Base-by-base conservation (phyloP, 495 filamentous ascomycete species). In the Xylaria intraflava region DNA sequence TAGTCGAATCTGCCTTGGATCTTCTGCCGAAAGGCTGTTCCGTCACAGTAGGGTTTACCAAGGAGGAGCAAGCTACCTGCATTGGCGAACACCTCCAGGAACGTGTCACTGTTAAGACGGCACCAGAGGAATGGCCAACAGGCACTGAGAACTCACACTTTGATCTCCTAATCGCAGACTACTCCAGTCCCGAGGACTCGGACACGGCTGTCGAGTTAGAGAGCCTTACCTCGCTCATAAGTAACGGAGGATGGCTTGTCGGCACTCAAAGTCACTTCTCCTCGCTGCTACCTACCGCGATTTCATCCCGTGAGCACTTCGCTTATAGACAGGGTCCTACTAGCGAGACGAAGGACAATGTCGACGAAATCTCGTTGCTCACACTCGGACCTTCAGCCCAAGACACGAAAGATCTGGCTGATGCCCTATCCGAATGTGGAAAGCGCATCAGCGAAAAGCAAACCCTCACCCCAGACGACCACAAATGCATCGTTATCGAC, bases 41-140 rank as follows among this genome's bases (percentile, higher is more conserved):
- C 26, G 27, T 57, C 9, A 48, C 55, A 19, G n/a, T 57, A 2
- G 48, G 55, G 14, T 38, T 52, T 47, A 11, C 24, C 39, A n/a
- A n/a, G 22, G 43, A 48, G n/a, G 26, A 46, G 27, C 26, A 46
- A 27, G 16, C 22, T 6, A 16, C 27, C 9, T 17, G 31, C 14
- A 33, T 46, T 46, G 44, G 19, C 17, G 27, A 31, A 46, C 17
- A 31, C 26, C 44, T 46, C 20, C 44, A 46, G 31, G 44, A 33
- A 17, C 44, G 44, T 14, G 12, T 33, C 7, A 46, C 16, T 17
- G 14, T 46, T 17, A 31, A 46, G 4, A 17, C 6, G 4, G 9
- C 27, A 14, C 16, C 27, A 31, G 27, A 11, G 9, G 44, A 46
- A 24, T 46, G 44, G 44, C 14, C 23, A 22, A 22, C 16, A n/a